phyloP scores from a whole-genome alignment of 2,329 filamentous ascomycete genomes.

The Penicillium sp. region DNA sequence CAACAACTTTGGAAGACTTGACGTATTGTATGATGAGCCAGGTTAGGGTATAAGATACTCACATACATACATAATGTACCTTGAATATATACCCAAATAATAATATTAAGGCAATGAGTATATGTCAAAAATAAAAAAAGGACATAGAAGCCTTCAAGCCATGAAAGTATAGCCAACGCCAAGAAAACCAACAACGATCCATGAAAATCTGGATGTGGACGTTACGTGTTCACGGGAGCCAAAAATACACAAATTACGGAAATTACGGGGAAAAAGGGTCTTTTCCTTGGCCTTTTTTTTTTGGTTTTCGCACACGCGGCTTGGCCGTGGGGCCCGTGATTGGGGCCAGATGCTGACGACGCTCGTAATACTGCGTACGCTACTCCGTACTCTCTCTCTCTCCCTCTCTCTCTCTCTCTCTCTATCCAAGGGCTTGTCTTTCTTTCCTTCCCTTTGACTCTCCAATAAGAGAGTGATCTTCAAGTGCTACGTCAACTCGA shows the following conservation, averaged over 20 bases:
- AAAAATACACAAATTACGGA: constrained; percentile 5
- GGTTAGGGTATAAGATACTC: background rate
- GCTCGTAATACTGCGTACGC: constrained; percentile 29
- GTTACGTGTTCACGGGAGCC: constrained; percentile 20
- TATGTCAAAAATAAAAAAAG: background rate
- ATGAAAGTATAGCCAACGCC: constrained; percentile 2
- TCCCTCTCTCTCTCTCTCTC: constrained; percentile 13
- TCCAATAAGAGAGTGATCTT: constrained; percentile 7
- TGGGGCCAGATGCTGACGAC: constrained; percentile 41
- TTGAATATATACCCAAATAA: background rate
- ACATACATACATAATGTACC: background rate
- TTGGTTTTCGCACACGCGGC: constrained; percentile 37
- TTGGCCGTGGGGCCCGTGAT: constrained; percentile 36
- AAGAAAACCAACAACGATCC: constrained; percentile 6
- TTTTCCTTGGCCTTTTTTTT: constrained; percentile 27
- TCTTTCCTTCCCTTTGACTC: constrained; percentile 10
- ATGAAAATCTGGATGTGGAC: constrained; percentile 3
- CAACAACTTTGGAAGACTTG: background rate
- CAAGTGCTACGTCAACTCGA: constrained; percentile 9
- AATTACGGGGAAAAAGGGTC: constrained; percentile 28
- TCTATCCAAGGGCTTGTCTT: constrained; percentile 16
- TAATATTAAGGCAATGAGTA: background rate
- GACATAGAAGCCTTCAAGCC: constrained; percentile 7
- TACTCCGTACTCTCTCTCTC: constrained; percentile 9
- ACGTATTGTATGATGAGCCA: background rate